A percentile compares a stretch with the other conserved stretches of the same genome.
Evolutionary conservation across 306 rosid genomes (phyloP).

Genomic region (Abrus pulchellus): DNA sequence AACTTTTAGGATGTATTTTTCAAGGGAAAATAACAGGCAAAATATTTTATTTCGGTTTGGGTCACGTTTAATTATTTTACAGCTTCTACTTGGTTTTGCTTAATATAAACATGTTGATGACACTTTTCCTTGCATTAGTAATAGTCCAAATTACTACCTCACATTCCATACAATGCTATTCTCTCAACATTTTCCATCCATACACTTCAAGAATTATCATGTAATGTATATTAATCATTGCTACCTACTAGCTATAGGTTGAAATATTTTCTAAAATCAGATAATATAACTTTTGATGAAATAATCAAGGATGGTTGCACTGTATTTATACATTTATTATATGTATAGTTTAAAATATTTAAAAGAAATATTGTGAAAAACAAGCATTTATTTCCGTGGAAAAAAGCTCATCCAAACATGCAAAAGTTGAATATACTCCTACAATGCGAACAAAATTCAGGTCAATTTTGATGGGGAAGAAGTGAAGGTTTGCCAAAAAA

Average conservation of each 20-base stretch:
- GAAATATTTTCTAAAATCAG: not conserved
- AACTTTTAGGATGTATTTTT: not conserved
- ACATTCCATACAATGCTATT: slow-evolving; percentile 7
- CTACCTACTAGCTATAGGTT: not conserved
- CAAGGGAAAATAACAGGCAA: not conserved
- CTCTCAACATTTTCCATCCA: not conserved
- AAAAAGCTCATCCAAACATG: no score
- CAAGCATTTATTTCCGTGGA: no score
- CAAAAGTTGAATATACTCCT: slow-evolving; percentile 35
- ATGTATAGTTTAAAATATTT: no score
- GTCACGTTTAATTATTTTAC: not conserved
- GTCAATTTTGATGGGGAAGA: slow-evolving; percentile 46
- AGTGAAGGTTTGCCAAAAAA: slow-evolving; percentile 40
- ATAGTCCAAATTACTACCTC: not conserved
- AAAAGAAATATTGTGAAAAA: no score
- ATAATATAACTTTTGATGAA: not conserved
- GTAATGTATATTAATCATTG: not conserved
- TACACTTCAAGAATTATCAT: slow-evolving; percentile 5
- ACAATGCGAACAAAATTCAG: slow-evolving; percentile 65
- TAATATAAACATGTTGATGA: not conserved
- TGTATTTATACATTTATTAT: not conserved
- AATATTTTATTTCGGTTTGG: not conserved
- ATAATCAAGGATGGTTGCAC: not conserved
- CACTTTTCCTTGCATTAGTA: slow-evolving; percentile 1
- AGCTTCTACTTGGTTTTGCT: slow-evolving; percentile 13